Evolutionary conservation across 176 grass and related monocot genomes (phyloP).

Genomic region (Avena eriantha): DNA sequence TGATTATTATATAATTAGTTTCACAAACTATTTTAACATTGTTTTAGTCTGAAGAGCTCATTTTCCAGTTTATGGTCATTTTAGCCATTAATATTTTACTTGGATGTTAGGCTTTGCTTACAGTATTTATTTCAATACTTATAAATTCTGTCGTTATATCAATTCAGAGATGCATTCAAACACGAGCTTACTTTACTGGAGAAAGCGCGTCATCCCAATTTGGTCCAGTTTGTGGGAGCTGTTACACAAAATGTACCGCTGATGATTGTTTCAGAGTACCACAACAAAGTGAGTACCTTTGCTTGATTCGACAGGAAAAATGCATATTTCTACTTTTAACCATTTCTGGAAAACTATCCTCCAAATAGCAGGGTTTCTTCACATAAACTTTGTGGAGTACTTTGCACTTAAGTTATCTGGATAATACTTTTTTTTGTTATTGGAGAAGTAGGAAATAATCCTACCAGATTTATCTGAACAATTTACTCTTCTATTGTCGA

Average conservation of each 20-base stretch:
- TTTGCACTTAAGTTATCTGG: conserved; percentile 10
- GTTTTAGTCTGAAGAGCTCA: background rate
- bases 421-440: conserved; percentile 11
- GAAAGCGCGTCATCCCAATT: conserved; percentile 91
- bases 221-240: conserved; percentile 98
- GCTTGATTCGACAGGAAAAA: conserved; percentile 8
- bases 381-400: conserved; percentile 27
- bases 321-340: background rate
- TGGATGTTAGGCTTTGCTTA: background rate
- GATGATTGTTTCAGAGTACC: conserved; percentile 98
- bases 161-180: conserved; percentile 86
- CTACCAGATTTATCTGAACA: conserved; percentile 2
- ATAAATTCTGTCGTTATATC: conserved; percentile 20
- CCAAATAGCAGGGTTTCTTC: conserved; percentile 1
- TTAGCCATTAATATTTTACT: conserved; percentile 18
- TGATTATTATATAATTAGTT: background rate
- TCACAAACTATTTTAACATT: conserved; percentile 2
- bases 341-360: background rate
- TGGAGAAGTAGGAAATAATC: background rate
- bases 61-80: background rate
- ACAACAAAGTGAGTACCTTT: conserved; percentile 69
- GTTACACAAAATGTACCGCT: conserved; percentile 93
- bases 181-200: conserved; percentile 89
- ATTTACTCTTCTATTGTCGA: conserved; percentile 13
- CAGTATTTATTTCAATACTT: conserved; percentile 23